These are phyloP conservation scores for Triangularia verruculosa DNA, from an alignment of 2,329 filamentous ascomycete species.

Conservation along the genomic window DNA sequence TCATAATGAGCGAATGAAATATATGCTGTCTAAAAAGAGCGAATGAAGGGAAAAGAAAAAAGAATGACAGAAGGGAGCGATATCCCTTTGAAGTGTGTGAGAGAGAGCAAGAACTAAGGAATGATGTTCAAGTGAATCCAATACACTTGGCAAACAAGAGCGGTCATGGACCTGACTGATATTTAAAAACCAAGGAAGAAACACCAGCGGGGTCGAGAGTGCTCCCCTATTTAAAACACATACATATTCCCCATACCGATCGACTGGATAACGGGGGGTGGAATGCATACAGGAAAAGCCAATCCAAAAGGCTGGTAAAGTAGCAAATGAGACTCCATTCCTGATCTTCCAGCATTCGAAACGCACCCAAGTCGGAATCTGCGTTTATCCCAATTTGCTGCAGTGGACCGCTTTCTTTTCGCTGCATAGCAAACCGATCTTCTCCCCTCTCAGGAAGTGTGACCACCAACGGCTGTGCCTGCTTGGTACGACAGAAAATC, in stretches of 20 bases:
- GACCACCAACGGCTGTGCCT: constrained; percentile 3
- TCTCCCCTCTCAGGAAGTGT: background rate
- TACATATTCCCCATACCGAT: background rate
- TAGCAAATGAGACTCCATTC: background rate
- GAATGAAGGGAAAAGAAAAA: constrained; percentile 5
- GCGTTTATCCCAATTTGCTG: constrained; percentile 13
- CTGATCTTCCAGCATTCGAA: constrained; percentile 3
- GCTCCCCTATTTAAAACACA: background rate
- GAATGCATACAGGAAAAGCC: background rate
- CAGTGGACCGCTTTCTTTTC: no score
- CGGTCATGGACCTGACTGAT: background rate
- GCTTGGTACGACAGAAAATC: background rate
- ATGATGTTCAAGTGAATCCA: background rate
- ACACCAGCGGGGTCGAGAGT: background rate
- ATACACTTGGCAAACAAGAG: background rate
- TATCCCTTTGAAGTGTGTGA: constrained; percentile 3
- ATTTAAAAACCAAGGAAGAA: background rate
- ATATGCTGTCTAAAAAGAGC: constrained; percentile 2
- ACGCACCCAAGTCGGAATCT: background rate
- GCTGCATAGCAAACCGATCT: constrained; percentile 9
- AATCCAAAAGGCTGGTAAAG: background rate
- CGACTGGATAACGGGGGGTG: background rate
- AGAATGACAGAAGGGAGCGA: constrained; percentile 5
- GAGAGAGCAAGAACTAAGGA: constrained; percentile 3
- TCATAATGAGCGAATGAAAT: constrained; percentile 32